Base-by-base conservation (phyloP, 345 rosid species). In the Viola odorata region DNA sequence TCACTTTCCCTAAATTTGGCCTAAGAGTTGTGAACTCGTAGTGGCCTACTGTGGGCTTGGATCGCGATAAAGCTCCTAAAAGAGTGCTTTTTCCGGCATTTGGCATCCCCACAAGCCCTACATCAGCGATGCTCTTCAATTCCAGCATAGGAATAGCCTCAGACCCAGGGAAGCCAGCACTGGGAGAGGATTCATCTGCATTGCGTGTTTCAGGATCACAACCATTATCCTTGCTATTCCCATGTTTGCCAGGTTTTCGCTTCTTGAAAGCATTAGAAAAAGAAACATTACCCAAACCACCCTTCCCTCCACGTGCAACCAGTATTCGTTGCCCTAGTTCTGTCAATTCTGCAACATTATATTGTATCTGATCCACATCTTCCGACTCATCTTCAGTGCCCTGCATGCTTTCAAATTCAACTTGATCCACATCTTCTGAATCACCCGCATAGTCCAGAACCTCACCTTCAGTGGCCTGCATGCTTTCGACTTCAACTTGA, bases 101-200 rank as follows among this genome's bases (percentile, higher is more conserved):
- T 58, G 98, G 97, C 91, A 92, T 82, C 12, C 98, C 98, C 0
- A 92, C 97, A 41, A 89, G 86, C n/a, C 99, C 96, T 57, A 92
- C 97, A 53, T 92, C 99, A 2, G 99, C 97, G 10, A 92, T 90
- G 80, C 91, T 90, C 75, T 92, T 92, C 55, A 90, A 88, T 69
- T 92, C 99, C 54, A 92, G 69, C 53, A 90, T 70, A 60, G 87
- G 66, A 53, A 79, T 63, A 52, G 90, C 75, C 63, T 86, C 87
- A 0, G 88, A 79, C 54, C 96, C 97, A 8, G 79, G 90, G 6
- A 60, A 63, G 42, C 99, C 97, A 5, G 71, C 64, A 69, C 69
- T 77, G 13, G 69, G 58, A 5, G 87, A 63, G 59, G 81, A 50
- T 59, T 57, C 74, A 44, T 64, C 68, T 51, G 71, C 80, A 44